These are phyloP conservation scores for Eimeria tenella DNA, from an alignment of 169 alveolate genomes.

Conservation along the genomic window DNA sequence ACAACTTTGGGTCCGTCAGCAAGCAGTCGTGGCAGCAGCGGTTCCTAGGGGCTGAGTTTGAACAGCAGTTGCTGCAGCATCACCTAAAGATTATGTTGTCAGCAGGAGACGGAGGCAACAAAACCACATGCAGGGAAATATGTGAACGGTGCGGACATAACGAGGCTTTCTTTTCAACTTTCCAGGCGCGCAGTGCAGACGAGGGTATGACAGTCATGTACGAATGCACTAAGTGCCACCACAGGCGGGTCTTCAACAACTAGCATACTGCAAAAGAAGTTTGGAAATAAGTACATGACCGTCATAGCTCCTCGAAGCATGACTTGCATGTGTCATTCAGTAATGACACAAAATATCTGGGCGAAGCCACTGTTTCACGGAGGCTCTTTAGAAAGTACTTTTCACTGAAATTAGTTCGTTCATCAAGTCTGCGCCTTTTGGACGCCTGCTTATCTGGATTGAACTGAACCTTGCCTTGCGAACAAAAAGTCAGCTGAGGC, in stretches of 20 bases:
- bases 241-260: slow-evolving; percentile 83
- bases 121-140: slow-evolving; percentile 80
- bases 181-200: slow-evolving; percentile 87
- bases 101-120: slow-evolving; percentile 75
- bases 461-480: no score
- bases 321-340: no score
- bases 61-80: slow-evolving; percentile 66
- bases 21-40: slow-evolving; percentile 77
- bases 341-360: no score
- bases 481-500: no score
- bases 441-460: no score
- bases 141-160: slow-evolving; percentile 84
- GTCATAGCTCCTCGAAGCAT: no score
- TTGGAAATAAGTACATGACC: no score
- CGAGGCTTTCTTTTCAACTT: slow-evolving; percentile 85
- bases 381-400: no score
- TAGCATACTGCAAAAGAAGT: neutral
- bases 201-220: slow-evolving; percentile 87
- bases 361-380: no score
- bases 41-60: slow-evolving; percentile 59
- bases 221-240: slow-evolving; percentile 84
- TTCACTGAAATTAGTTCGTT: no score
- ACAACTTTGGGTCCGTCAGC: slow-evolving; percentile 34
- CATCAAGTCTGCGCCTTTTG: no score
- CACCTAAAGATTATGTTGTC: slow-evolving; percentile 81